Conservation (phyloP, 768 basidiomycete species). For the Leccinum variicolor region DNA sequence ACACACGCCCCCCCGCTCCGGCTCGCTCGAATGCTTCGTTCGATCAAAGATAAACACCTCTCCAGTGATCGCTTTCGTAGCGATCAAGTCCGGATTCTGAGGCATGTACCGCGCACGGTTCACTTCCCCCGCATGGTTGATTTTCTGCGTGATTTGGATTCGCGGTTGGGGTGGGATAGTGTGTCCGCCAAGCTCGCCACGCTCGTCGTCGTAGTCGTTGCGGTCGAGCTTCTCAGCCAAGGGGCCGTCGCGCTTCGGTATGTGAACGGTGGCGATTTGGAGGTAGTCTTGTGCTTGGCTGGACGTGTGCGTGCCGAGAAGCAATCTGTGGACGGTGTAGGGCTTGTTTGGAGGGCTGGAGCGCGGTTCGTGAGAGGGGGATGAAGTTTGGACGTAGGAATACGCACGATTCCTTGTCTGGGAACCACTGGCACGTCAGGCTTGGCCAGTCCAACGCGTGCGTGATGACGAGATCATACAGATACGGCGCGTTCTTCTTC, state of each 20-base stretch:
- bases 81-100: conserved; percentile 95
- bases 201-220: conserved; percentile 84
- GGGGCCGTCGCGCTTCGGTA: conserved; percentile 76
- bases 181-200: conserved; percentile 93
- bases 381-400: neutral
- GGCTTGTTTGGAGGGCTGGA: conserved; percentile 84
- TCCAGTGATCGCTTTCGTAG: conserved; percentile 89
- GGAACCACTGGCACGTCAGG: conserved; percentile 98
- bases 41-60: conserved; percentile 95
- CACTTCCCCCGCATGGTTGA: conserved; percentile 94
- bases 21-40: conserved; percentile 94
- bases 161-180: conserved; percentile 80
- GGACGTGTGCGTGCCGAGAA: conserved; percentile 97
- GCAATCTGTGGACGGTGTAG: conserved; percentile 91
- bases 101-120: conserved; percentile 99
- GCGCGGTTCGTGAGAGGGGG: neutral
- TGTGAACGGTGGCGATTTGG: conserved; percentile 91
- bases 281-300: conserved; percentile 92
- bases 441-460: conserved; percentile 99
- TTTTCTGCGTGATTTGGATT: conserved; percentile 87
- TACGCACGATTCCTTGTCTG: conserved; percentile 88
- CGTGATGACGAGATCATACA: conserved; percentile 96
- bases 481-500: conserved; percentile 97
- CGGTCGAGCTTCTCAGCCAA: conserved; percentile 77
- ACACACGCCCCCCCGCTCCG: conserved; percentile 78